Percentiles rank a stretch among this genome's conserved stretches.
Evolutionary conservation across 2,329 filamentous ascomycete genomes (phyloP).

Genomic region (Curvularia spicifera): DNA sequence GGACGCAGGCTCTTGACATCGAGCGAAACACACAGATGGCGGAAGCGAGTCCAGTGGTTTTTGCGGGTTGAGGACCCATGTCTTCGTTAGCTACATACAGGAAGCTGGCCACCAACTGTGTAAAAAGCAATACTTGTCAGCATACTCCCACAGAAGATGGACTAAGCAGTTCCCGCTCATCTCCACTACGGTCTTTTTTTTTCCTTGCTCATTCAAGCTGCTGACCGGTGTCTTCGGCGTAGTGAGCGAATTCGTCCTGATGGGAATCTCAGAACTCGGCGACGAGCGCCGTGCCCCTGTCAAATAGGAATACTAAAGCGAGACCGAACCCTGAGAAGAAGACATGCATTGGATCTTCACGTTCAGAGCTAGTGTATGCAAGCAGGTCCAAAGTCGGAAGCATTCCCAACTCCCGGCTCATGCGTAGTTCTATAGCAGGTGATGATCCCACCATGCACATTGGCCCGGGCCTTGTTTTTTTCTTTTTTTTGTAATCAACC

Average conservation of each 20-base stretch:
- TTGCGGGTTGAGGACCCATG: not conserved
- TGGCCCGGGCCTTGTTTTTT: slow-evolving; percentile 2
- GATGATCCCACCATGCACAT: not conserved
- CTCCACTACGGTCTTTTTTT: not conserved
- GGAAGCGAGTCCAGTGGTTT: not conserved
- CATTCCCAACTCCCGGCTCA: slow-evolving; percentile 9
- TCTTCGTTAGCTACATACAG: not conserved
- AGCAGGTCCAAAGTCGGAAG: slow-evolving; percentile 7
- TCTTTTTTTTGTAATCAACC: slow-evolving; percentile 8
- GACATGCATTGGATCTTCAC: slow-evolving; percentile 7
- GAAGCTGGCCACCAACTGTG: not conserved
- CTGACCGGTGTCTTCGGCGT: not conserved
- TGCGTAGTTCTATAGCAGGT: slow-evolving; percentile 1
- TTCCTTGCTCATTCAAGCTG: not conserved
- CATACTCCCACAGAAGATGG: not conserved
- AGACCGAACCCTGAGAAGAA: slow-evolving; percentile 1
- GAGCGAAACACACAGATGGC: not conserved
- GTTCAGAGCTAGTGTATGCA: slow-evolving; percentile 10
- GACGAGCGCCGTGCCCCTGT: not conserved
- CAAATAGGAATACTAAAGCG: not conserved
- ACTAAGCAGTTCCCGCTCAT: not conserved
- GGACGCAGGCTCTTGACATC: not conserved
- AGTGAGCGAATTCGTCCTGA: not conserved
- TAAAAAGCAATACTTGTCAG: not conserved
- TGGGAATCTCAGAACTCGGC: not conserved